A percentile compares a stretch with the other conserved stretches of the same genome.
These are phyloP conservation scores for Plasmodium billcollinsi DNA, from an alignment of 169 alveolate genomes.

Conservation along the genomic window DNA sequence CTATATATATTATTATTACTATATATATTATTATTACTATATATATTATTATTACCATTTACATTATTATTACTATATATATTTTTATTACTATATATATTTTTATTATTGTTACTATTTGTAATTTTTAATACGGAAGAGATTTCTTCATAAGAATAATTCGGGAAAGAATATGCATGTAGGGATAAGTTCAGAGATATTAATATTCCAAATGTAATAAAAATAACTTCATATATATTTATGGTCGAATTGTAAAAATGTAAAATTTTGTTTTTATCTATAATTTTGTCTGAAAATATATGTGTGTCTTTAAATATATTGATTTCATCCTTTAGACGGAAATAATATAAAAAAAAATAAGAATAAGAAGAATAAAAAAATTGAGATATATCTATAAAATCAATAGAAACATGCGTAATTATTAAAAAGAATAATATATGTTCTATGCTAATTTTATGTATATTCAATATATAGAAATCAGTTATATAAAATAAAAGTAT, in stretches of 20 bases:
- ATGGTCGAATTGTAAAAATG: slow-evolving; percentile 21
- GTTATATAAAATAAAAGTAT: slow-evolving; percentile 22
- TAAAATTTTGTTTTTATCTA: background rate
- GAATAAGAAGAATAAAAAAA: slow-evolving; percentile 41
- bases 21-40: too few species aligned
- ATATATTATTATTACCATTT: too few species aligned
- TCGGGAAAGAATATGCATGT: slow-evolving; percentile 54
- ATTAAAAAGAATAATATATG: slow-evolving; percentile 23
- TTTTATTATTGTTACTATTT: too few species aligned
- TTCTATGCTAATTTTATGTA: slow-evolving; percentile 25
- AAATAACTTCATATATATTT: slow-evolving; percentile 22
- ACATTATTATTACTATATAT: too few species aligned
- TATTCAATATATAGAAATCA: slow-evolving; percentile 21
- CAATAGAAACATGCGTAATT: slow-evolving; percentile 55
- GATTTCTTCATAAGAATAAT: slow-evolving; percentile 25
- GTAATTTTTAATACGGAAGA: too few species aligned
- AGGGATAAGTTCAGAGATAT: slow-evolving; percentile 29
- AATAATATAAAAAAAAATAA: slow-evolving; percentile 38
- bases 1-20: too few species aligned
- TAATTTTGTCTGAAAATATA: slow-evolving; percentile 1
- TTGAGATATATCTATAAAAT: slow-evolving; percentile 30
- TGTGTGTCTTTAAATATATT: slow-evolving; percentile 2
- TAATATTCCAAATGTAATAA: slow-evolving; percentile 28
- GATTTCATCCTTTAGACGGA: slow-evolving; percentile 27
- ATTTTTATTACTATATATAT: too few species aligned